Base-by-base conservation (phyloP, 306 rosid genomes). In the Hippophae rhamnoides region DNA sequence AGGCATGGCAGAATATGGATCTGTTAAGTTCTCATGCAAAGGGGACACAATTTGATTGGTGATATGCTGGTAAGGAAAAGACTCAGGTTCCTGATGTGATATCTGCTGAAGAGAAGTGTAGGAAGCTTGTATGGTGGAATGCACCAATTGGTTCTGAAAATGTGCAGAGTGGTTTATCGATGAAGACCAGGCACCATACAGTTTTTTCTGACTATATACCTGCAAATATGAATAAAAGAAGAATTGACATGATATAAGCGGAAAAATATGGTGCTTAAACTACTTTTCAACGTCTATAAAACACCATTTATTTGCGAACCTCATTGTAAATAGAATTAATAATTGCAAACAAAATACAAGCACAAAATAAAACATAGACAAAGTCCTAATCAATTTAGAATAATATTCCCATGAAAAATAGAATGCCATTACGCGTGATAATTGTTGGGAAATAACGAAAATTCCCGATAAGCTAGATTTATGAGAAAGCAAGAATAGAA, bases 181-280 rank as follows among this genome's bases (percentile, higher is more conserved):
- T 56, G 88, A 67, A 69, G 90, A 69, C 89, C 86, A 80, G 63
- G 66, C 67, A 49, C 81, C 78, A 80, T 73, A 77, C 66, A 63
- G 41, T 50, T 74, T 76, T 67, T 68, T 83, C 56, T 68, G 84
- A 79, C 68, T 71, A 61, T 69, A 60, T 57, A 54, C 79, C 97
- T 90, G 81, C 72, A 73, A 11, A 62, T 56, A 64, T 41, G 47
- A 47, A 56, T 60, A 67, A 68, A 43, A 41, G 46, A 40, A 57
- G 45, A 6, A 47, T 50, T 61, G 64, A 8, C 59, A 54, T 43
- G 45, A 66, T 58, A 61, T 56, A 18, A 18, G 61, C 41, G 38
- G 47, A 52, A 25, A 10, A 50, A 13, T 8, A 13, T 42, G 45
- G 61, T 48, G 2, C 3, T 48, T 11, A 9, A 13, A 5, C 52